Percentiles rank a stretch among this genome's conserved stretches.
Evolutionary conservation across 139 green algal species (phyloP).

Genomic region (Chlorella vulgaris): DNA sequence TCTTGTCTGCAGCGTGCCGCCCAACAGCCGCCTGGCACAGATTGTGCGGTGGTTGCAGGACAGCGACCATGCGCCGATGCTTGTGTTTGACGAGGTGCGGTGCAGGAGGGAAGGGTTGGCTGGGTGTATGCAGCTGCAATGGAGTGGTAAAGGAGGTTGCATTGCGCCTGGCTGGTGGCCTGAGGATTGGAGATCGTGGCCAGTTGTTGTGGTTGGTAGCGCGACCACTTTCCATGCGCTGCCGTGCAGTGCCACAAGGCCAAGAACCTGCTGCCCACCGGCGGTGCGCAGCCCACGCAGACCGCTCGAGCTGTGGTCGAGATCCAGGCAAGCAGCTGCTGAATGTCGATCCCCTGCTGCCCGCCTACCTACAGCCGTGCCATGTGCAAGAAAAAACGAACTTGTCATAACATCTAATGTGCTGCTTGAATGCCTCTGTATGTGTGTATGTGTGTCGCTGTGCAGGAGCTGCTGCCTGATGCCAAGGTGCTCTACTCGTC

Average conservation of each 20-base stretch:
- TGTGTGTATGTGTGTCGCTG: too few relatives aligned
- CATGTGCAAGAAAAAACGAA: too few relatives aligned
- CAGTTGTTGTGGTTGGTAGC: background rate
- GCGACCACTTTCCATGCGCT: background rate
- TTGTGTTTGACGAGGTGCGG: constrained; percentile 69
- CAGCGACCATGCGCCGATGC: constrained; percentile 30
- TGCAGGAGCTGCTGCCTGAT: constrained; percentile 79
- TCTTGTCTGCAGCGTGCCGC: constrained; percentile 33
- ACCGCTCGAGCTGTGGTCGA: constrained; percentile 77
- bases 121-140: background rate
- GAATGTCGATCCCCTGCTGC: background rate
- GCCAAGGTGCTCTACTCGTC: constrained; percentile 86
- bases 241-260: constrained; percentile 78
- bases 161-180: background rate
- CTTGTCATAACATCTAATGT: background rate
- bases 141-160: background rate
- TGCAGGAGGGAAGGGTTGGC: background rate
- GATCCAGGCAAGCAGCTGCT: constrained; percentile 60
- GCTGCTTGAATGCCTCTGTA: background rate
- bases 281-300: constrained; percentile 53
- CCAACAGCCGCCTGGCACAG: constrained; percentile 53
- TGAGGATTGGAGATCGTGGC: background rate
- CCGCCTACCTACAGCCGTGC: too few relatives aligned
- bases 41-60: constrained; percentile 65
- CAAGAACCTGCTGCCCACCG: constrained; percentile 84